Evolutionary conservation across 768 basidiomycete genomes (phyloP), one percentile per base, ranked within the genome.

Genomic region (Mycena venus): DNA sequence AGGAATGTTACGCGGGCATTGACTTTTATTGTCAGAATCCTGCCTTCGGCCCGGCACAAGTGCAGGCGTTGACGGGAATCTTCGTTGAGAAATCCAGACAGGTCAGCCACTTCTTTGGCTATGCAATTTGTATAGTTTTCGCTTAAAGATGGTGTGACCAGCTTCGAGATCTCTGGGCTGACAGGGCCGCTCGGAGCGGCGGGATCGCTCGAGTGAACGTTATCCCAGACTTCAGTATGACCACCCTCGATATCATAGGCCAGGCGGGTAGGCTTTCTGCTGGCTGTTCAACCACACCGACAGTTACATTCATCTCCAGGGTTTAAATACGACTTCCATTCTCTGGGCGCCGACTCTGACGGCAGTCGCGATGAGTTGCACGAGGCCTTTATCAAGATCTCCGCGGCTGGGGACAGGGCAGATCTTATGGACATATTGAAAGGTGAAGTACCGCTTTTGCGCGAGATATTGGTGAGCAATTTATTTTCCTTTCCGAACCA

Each of bases 201-300:
- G 71, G 34, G 55, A 40, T 31, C 2, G 75, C 47, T 14, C 68
- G 79, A 7, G 78, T 90, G 40, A 88, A 93, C 59, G 86, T 90
- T 12, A 78, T 89, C 58, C 78, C 82, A 1, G 91, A 87, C 86
- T 82, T 92, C 4, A 86, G 85, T 23, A 86, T 86, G 47, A 85
- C 88, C 12, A 91, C 91, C 12, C 82, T 92, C 14, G 92, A 92
- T 68, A 86, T 90, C 62, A 91, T 93, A 65, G 91, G 91, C n/a
- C 81, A 90, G 53, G 89, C 78, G 83, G 87, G 90, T 23, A 86
- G 84, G 66, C 90, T 89, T 19, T 14, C 42, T 17, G 7, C 15
- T 47, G 62, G 12, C 9, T 74, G 78, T 82, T 79, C 86, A 60
- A 82, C 88, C 21, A 83, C 89, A 29, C 79, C 82, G 21, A 70